Base-by-base conservation (phyloP, 1,284 basidiomycete genomes). In the Ustilago nuda region DNA sequence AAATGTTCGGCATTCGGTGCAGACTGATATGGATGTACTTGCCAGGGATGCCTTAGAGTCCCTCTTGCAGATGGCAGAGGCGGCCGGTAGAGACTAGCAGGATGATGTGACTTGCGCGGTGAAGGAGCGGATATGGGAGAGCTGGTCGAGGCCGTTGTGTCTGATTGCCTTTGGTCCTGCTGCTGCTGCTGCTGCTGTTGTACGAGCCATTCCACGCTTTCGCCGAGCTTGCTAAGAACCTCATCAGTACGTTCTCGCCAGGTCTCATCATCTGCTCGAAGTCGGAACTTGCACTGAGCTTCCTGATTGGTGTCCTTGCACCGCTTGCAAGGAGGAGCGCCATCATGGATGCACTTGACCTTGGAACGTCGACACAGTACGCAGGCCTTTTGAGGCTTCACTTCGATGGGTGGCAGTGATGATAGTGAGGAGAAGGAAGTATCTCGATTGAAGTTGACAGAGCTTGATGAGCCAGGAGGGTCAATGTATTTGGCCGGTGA, bases 191-290 rank as follows among this genome's bases (percentile, higher is more conserved):
- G 64, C 30, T 68, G 66, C 12, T 76, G 66, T n/a, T 66, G 48
- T 2, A 79, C 67, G 17, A 80, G 68, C 65, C 62, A 79, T 19
- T 82, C 80, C 32, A 82, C 75, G 19, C 65, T 74, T n/a, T 71
- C 69, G 5, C 61, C 66, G 2, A 82, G 66, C 43, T 61, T 59
- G 30, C 66, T 61, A 27, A 82, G 64, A 8, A 72, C 69, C 19
- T 78, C 75, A 46, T 83, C 82, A 8, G 81, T 82, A n/a, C 70
- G 61, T 50, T 82, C 80, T 27, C 80, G 56, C 80, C 80, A 82
- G 3, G 66, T 71, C 60, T 82, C 80, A 32, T 82, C 77, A 45
- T 76, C 77, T 2, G 78, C 78, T 36, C 82, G 53, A 12, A 83
- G 68, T 17, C 82, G 61, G 50, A 82, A 83, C 62, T 83, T 82